Conservation (phyloP, 805 yeast species). For the Starmerella bombi region DNA sequence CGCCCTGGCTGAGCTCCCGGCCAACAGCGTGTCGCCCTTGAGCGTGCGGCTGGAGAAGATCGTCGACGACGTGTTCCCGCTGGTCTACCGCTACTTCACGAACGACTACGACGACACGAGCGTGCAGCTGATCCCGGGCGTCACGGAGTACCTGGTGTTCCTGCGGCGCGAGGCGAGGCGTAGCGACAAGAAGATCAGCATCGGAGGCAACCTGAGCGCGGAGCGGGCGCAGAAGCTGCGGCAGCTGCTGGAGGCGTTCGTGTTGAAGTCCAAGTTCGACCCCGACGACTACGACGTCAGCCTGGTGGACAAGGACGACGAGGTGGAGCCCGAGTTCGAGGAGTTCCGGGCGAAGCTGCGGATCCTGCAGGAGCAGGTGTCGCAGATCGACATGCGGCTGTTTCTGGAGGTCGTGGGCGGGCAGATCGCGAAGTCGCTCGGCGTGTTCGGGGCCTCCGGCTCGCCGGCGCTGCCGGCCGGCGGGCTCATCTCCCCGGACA, state of each 20-base stretch:
- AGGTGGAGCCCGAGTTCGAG: constrained; percentile 34
- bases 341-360: constrained; percentile 67
- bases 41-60: constrained; percentile 28
- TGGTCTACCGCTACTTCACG: constrained; percentile 52
- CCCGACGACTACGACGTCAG: constrained; percentile 47
- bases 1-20: constrained; percentile 13
- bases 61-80: constrained; percentile 56
- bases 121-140: constrained; percentile 65
- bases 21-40: background rate
- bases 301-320: constrained; percentile 17
- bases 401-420: constrained; percentile 11
- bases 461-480: background rate
- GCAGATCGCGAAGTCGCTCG: constrained; percentile 5
- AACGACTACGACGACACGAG: constrained; percentile 86
- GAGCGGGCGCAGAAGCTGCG: constrained; percentile 26
- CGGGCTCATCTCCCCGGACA: background rate
- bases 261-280: constrained; percentile 69
- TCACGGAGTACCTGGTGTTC: constrained; percentile 58
- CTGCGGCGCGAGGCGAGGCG: constrained; percentile 42
- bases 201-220: constrained; percentile 25
- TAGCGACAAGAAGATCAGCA: constrained; percentile 26
- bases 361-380: constrained; percentile 72
- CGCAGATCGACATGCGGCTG: constrained; percentile 44
- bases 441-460: background rate
- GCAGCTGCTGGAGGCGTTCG: constrained; percentile 52